A percentile compares a stretch with the other conserved stretches of the same genome.
These are phyloP conservation scores for Pleurozium schreberi DNA, from an alignment of 225 moss, liverwort and hornwort species.

Conservation along the genomic window DNA sequence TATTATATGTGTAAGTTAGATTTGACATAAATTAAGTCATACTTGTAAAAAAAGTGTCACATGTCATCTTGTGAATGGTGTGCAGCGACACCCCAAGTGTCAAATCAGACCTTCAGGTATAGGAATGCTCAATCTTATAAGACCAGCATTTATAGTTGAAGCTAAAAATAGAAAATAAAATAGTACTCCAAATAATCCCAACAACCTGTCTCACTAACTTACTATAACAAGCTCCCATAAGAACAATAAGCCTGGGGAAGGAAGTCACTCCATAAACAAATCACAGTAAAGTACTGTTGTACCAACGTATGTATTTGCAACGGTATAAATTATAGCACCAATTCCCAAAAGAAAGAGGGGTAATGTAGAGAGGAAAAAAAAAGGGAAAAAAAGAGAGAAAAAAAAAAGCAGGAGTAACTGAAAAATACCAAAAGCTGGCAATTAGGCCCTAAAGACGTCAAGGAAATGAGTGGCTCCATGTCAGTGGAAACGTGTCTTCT, in stretches of 20 bases:
- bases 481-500: not conserved
- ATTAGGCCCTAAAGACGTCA: not conserved
- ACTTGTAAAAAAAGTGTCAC: too few species aligned
- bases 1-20: too few species aligned
- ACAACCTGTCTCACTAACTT: not conserved
- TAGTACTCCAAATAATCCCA: not conserved
- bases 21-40: too few species aligned
- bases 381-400: fast-evolving
- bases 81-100: too few species aligned
- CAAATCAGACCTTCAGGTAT: too few species aligned
- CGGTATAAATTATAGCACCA: not conserved
- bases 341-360: not conserved
- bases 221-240: not conserved
- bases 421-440: not conserved
- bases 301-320: constrained; percentile 12
- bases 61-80: too few species aligned
- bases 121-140: too few species aligned
- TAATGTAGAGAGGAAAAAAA: too few species aligned
- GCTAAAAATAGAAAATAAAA: too few species aligned
- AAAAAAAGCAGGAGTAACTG: fast-evolving
- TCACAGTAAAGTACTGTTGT: not conserved
- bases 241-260: not conserved
- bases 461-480: constrained; percentile 8
- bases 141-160: too few species aligned
- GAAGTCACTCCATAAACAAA: not conserved